Evolutionary conservation across 208 protist genomes (phyloP).

Genomic region (Trypanosoma melophagium): DNA sequence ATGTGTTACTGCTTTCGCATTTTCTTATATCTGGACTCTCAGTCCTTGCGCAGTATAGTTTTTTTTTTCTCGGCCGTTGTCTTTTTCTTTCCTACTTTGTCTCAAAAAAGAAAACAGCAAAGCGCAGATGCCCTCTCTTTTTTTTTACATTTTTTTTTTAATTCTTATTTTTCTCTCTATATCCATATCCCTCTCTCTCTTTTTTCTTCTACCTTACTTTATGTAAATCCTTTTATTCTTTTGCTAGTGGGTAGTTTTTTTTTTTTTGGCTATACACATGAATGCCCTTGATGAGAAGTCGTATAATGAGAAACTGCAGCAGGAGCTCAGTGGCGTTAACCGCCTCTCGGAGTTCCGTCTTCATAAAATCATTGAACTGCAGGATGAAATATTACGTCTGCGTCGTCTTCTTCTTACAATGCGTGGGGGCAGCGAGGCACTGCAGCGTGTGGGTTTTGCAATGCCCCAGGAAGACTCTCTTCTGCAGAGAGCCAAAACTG

Average conservation of each 20-base stretch:
- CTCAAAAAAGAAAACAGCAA: no score
- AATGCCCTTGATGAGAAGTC: background rate
- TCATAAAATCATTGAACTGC: slow-evolving; percentile 25
- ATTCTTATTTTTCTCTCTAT: background rate
- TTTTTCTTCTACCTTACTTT: background rate
- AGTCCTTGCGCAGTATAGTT: no score
- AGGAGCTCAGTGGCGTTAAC: slow-evolving; percentile 14
- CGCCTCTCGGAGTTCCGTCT: slow-evolving; percentile 26
- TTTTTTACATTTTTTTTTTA: no score
- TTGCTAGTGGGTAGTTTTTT: background rate
- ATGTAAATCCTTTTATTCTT: background rate
- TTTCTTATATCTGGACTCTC: no score
- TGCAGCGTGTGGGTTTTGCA: background rate
- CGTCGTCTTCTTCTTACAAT: slow-evolving; percentile 14
- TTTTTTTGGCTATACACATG: background rate
- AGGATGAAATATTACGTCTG: slow-evolving; percentile 19
- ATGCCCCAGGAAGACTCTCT: background rate
- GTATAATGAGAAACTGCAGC: slow-evolving; percentile 5
- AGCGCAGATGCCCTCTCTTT: no score
- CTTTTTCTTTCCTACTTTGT: no score
- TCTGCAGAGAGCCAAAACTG: background rate
- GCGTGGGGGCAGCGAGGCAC: slow-evolving; percentile 10
- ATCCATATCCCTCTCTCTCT: background rate
- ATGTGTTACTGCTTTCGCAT: no score
- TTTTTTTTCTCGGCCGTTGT: no score